Evolutionary conservation across 495 filamentous ascomycete species (phyloP), one percentile per base, ranked within the genome.

Genomic region (Aspergillus bridgeri): DNA sequence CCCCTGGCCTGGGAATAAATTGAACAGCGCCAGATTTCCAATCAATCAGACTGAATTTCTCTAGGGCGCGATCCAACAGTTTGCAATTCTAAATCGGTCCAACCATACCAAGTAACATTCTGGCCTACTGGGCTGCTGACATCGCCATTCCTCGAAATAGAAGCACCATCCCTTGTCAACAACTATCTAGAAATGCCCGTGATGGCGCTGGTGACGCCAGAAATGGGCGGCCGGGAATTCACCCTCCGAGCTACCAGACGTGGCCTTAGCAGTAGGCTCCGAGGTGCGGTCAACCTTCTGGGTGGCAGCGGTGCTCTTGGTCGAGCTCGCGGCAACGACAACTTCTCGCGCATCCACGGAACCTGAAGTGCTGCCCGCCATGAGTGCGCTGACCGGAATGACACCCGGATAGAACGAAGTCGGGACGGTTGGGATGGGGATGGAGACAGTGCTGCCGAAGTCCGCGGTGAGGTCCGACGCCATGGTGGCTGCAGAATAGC

Each of bases 351-450:
- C 44, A 23, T 49, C 42, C 4, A 33, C 44, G n/a, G 23, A 17
- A 13, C 24, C 21, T 9, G 42, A 47, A 38, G 42, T 2, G n/a
- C 45, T 48, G 22, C 38, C 11, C 20, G 47, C 46, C 47, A 57
- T 50, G 46, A 73, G 48, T 13, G 67, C 55, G 24, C 68, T 71
- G 47, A 63, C 64, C 7, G 78, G 74, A 18, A 70, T 75, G 2
- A 66, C 67, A 43, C 80, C 80, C 8, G 81, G 82, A 54, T 73
- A 84, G 69, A 81, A 84, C 13, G 68, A 79, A 4, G 79, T 76
- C 2, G 81, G 80, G 17, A 85, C 78, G 20, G 79, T 67, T 1
- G 81, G 82, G 58, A 84, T 81, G n/a, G 79, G 75, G 54, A 85
- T 82, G 33, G 65, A 71, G 23, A 61, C 60, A 5, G 69, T 76